These are phyloP conservation scores for Panicum hallii DNA, from an alignment of 202 grass and related monocot genomes.

Conservation along the genomic window DNA sequence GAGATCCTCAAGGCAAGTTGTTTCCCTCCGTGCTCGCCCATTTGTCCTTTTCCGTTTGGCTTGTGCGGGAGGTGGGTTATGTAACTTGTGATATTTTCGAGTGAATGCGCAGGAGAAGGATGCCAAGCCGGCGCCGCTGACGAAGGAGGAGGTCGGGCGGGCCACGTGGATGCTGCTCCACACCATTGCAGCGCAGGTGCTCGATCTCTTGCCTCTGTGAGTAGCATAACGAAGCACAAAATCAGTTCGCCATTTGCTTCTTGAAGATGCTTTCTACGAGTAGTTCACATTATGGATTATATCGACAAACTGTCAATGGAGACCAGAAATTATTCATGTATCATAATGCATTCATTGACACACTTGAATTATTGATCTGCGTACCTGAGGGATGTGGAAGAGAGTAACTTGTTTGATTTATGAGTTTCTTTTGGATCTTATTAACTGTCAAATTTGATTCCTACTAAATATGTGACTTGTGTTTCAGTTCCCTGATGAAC, in stretches of 20 bases:
- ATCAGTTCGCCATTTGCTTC: neutral
- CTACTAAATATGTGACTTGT: neutral
- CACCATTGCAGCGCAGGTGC: conserved; percentile 84
- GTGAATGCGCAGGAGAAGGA: conserved; percentile 59
- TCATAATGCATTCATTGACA: conserved; percentile 12
- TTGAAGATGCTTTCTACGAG: neutral
- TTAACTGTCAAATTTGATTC: neutral
- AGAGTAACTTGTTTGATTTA: neutral
- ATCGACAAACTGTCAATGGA: neutral
- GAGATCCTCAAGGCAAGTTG: conserved; percentile 46
- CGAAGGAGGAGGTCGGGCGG: conserved; percentile 89
- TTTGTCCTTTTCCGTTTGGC: neutral
- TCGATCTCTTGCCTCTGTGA: conserved; percentile 57
- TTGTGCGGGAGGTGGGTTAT: neutral
- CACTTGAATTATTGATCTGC: neutral
- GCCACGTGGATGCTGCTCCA: conserved; percentile 96
- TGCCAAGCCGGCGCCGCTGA: conserved; percentile 58
- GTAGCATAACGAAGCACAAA: neutral
- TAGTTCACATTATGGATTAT: neutral
- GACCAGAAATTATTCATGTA: neutral
- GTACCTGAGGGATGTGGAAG: neutral
- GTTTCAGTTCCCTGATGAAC: conserved; percentile 90
- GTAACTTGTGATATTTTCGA: conserved; percentile 10
- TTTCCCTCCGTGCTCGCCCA: neutral
- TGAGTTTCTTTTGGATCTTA: neutral